These are phyloP conservation scores for Sesbania bispinosa DNA, from an alignment of 306 rosid species.

Conservation along the genomic window DNA sequence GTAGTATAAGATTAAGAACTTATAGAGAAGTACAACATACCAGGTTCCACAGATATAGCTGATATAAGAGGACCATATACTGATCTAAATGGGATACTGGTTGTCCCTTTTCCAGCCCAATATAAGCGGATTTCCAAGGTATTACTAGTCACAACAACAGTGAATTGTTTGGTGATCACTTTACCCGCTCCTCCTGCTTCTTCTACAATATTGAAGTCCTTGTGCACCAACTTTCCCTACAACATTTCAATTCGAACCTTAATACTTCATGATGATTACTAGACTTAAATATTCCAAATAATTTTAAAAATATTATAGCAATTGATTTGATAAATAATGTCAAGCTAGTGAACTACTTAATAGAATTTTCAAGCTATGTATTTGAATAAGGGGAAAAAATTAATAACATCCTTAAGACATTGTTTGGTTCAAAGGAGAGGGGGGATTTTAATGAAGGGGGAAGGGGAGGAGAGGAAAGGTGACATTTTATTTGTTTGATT, in stretches of 20 bases:
- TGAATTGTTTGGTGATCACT: not conserved
- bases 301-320: too few relatives aligned
- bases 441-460: too few relatives aligned
- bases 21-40: slow-evolving; percentile 17
- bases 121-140: slow-evolving; percentile 24
- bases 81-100: slow-evolving; percentile 28
- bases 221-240: slow-evolving; percentile 13
- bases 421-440: too few relatives aligned
- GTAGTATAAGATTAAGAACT: not conserved
- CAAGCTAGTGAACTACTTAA: too few relatives aligned
- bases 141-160: not conserved
- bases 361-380: too few relatives aligned
- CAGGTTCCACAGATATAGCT: slow-evolving; percentile 37
- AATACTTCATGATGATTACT: too few relatives aligned
- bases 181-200: slow-evolving; percentile 36
- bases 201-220: slow-evolving; percentile 41
- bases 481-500: too few relatives aligned
- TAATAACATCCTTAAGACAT: too few relatives aligned
- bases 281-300: too few relatives aligned
- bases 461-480: too few relatives aligned
- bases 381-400: too few relatives aligned
- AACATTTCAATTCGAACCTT: not conserved
- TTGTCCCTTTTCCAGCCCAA: slow-evolving; percentile 51
- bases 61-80: slow-evolving; percentile 47
- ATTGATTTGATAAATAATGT: too few relatives aligned